These are phyloP conservation scores for Cladorrhinum sp. DNA, from an alignment of 2,329 filamentous ascomycete genomes.

Conservation along the genomic window DNA sequence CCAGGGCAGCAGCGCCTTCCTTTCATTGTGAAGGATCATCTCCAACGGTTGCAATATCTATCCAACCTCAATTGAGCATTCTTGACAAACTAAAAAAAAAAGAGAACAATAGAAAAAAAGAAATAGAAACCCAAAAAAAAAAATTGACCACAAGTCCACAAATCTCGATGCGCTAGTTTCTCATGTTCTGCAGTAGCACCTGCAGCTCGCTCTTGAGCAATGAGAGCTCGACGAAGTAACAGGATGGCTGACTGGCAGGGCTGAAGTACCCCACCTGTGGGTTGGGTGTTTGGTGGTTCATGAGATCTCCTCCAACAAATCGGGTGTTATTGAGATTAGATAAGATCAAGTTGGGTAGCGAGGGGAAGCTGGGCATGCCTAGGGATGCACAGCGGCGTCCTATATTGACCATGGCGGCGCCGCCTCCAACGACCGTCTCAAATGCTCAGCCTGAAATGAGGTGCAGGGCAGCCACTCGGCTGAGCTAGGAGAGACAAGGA, in stretches of 20 bases:
- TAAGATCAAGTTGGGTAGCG: no score
- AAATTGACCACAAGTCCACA: neutral
- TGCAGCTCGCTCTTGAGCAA: neutral
- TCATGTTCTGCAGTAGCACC: neutral
- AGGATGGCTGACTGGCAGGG: neutral
- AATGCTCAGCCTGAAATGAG: no score
- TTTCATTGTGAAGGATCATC: no score
- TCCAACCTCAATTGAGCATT: no score
- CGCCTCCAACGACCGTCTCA: no score
- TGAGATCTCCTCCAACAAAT: slow-evolving; percentile 13
- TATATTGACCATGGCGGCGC: no score
- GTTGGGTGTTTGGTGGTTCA: neutral
- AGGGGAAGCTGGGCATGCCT: no score
- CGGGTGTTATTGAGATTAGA: slow-evolving; percentile 19
- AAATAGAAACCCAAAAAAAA: neutral
- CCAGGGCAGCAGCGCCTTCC: no score
- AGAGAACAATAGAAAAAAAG: neutral
- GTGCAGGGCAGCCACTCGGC: no score
- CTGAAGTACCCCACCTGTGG: neutral
- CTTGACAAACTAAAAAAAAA: neutral
- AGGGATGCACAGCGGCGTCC: no score
- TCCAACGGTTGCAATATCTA: no score
- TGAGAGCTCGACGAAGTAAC: neutral
- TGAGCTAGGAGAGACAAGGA: no score
- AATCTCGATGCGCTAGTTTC: neutral